A percentile compares a stretch with the other conserved stretches of the same genome.
Evolutionary conservation across 176 grass and related monocot genomes (phyloP).

Genomic region (Hordeum vulgare): DNA sequence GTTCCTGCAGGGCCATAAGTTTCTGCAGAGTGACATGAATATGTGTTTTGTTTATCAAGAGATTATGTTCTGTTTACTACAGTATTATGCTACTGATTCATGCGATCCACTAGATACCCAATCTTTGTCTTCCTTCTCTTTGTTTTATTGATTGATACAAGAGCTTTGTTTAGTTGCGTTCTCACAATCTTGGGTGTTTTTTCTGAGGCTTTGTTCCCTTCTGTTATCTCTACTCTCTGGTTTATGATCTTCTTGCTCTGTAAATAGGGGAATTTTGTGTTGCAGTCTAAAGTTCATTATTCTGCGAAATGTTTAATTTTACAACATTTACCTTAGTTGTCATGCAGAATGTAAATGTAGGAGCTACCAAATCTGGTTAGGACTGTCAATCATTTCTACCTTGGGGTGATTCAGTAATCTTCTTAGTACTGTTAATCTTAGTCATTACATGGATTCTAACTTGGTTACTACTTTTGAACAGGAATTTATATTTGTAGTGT

Average conservation of each 20-base stretch:
- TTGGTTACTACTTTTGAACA: neutral
- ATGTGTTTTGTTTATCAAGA: neutral
- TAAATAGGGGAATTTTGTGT: neutral
- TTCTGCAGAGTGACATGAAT: too few relatives aligned
- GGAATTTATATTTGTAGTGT: slow-evolving; percentile 15
- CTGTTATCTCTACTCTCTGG: neutral
- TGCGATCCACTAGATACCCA: neutral
- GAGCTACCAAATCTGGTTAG: neutral
- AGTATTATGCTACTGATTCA: neutral
- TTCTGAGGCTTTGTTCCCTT: neutral
- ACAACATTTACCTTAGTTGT: neutral
- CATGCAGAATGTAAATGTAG: neutral
- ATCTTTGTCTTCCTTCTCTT: neutral
- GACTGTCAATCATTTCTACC: neutral
- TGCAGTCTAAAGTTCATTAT: neutral
- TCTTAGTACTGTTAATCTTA: neutral
- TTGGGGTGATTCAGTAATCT: neutral
- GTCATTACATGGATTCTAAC: neutral
- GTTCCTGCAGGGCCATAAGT: neutral
- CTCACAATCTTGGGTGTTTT: neutral
- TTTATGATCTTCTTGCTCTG: neutral
- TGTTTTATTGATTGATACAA: neutral
- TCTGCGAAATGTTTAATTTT: neutral
- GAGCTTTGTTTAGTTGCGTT: neutral
- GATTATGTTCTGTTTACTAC: neutral